Evolutionary conservation across 2,329 filamentous ascomycete genomes (phyloP).

Genomic region (Fusarium citri): DNA sequence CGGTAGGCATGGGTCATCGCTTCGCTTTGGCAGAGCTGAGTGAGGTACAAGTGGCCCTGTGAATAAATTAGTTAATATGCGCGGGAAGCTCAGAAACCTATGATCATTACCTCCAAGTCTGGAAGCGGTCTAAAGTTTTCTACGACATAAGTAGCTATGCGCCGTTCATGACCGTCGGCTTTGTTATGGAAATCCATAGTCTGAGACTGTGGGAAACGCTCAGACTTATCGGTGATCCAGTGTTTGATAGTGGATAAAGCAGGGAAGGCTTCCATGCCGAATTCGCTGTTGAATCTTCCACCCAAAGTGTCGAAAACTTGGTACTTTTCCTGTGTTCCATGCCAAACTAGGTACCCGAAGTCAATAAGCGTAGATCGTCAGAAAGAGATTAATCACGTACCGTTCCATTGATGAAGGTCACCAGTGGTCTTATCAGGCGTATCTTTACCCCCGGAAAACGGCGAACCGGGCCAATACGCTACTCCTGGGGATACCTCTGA

Average conservation of each 20-base stretch:
- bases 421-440: not conserved
- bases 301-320: slow-evolving; percentile 8
- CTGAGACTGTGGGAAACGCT: slow-evolving; percentile 1
- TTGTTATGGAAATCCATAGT: slow-evolving; percentile 11
- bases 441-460: not conserved
- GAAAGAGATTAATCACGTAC: not conserved
- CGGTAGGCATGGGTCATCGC: slow-evolving; percentile 6
- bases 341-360: not conserved
- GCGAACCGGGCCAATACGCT: not conserved
- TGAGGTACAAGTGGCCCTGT: not conserved
- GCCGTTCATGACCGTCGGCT: slow-evolving; percentile 5
- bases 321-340: slow-evolving; percentile 6
- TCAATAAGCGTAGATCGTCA: no score
- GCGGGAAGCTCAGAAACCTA: no score
- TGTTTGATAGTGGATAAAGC: not conserved
- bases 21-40: slow-evolving; percentile 7
- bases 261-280: slow-evolving; percentile 10
- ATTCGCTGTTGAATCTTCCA: slow-evolving; percentile 11
- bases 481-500: not conserved
- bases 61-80: not conserved
- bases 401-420: slow-evolving; percentile 5
- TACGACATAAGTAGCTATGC: not conserved
- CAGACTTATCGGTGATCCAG: not conserved
- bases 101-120: not conserved
- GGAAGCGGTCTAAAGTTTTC: slow-evolving; percentile 4